Percentiles rank a stretch among this genome's conserved stretches.
These are phyloP conservation scores for Aspergillus cristatus DNA, from an alignment of 495 filamentous ascomycete genomes.

Conservation along the genomic window DNA sequence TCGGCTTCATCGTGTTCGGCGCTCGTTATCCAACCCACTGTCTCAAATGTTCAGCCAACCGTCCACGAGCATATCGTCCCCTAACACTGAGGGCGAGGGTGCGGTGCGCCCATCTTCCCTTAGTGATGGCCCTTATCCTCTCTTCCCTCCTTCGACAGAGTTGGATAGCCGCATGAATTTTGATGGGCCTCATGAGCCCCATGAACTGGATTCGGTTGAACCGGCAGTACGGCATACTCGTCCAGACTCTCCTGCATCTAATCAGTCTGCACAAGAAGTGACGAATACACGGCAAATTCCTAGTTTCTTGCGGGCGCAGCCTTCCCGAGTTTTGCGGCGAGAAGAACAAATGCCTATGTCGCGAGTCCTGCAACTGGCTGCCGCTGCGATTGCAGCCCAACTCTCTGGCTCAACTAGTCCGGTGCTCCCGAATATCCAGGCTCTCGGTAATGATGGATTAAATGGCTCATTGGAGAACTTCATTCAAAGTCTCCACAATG, in stretches of 20 bases:
- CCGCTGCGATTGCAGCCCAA: conserved; percentile 52
- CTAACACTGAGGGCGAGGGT: conserved; percentile 9
- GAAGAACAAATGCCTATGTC: conserved; percentile 51
- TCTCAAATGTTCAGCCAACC: conserved; percentile 38
- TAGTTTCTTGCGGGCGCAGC: conserved; percentile 36
- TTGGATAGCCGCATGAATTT: conserved; percentile 39
- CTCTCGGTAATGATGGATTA: conserved; percentile 46
- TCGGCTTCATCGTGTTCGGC: conserved; percentile 33
- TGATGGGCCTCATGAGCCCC: conserved; percentile 18
- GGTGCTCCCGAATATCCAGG: conserved; percentile 47
- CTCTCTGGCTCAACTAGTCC: conserved; percentile 47
- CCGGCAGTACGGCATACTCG: conserved; percentile 17
- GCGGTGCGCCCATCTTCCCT: too few relatives aligned
- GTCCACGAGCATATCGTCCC: conserved; percentile 10
- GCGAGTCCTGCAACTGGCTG: conserved; percentile 48
- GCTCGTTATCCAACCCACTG: conserved; percentile 36
- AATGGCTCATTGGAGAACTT: conserved; percentile 50
- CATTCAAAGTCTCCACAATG: conserved; percentile 47
- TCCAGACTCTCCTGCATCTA: conserved; percentile 16
- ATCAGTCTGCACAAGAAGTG: conserved; percentile 18
- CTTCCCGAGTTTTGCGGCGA: conserved; percentile 39
- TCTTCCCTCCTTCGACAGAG: conserved; percentile 24
- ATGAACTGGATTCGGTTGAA: conserved; percentile 38
- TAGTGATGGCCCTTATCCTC: conserved; percentile 14
- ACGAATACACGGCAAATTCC: conserved; percentile 31